Base-by-base conservation (phyloP, 305 asterid genomes). In the Ilex paraguariensis region DNA sequence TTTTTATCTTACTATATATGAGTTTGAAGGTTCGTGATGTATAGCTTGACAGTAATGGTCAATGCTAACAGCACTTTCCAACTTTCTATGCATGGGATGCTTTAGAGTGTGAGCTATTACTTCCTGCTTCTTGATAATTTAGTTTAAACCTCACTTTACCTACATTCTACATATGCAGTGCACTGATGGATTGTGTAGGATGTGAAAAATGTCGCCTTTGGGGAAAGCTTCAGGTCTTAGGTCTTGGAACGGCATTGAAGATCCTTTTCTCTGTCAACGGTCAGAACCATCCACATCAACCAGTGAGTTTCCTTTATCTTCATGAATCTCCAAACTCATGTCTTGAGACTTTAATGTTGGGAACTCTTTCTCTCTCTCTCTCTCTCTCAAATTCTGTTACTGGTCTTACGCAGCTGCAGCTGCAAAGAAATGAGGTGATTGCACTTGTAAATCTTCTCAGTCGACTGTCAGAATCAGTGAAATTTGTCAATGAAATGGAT, bases 371-470 rank as follows among this genome's bases (percentile, higher is more conserved):
- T 31, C 21, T 39, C 60, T 55, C 57, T 66, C 31, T 54, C 31
- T 40, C 21, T 57, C 62, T 55, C 51, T 6, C 8, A 42, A 46
- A 46, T 9, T 56, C 42, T 56, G 42, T 56, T 56, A 49, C 31
- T 48, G 57, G 13, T 33, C 46, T 61, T 50, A 66, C 83, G 65
- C 83, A 88, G 95, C 81, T 88, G 72, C 92, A 88, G 77, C 74
- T 91, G 68, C 98, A 91, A 81, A 85, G 95, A 84, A 91, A 89
- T 60, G 97, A 91, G 76, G 97, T 87, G 65, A 89, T 91, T 75
- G 98, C 98, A 63, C 79, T 91, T 73, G 65, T 87, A 74, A 91
- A 91, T 76, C 78, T 91, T 73, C 91, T 91, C 60, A 69, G 87
- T 66, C 88, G 95, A 50, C 82, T 91, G 14, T 88, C 98, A 32